Percentiles rank a stretch among this genome's conserved stretches.
These are phyloP conservation scores for Podospora fimiseda DNA, from an alignment of 495 filamentous ascomycete genomes.

Conservation along the genomic window DNA sequence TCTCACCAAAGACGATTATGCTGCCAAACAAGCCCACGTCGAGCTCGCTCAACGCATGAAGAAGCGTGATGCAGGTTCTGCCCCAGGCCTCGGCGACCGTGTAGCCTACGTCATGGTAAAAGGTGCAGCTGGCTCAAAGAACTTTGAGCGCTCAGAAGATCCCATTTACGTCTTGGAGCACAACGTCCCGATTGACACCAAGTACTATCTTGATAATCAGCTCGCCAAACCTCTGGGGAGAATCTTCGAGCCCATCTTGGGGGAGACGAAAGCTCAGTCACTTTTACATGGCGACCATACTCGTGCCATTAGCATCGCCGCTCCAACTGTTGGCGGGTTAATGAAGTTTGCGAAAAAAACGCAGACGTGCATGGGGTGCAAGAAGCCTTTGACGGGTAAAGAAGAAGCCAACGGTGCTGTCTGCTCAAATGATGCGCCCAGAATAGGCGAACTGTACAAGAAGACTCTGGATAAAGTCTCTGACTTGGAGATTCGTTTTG, in stretches of 20 bases:
- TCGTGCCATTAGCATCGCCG: constrained; percentile 80
- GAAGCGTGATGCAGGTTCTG: constrained; percentile 91
- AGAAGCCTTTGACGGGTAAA: constrained; percentile 79
- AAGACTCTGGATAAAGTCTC: constrained; percentile 80
- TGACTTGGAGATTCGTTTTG: constrained; percentile 89
- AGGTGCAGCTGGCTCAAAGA: constrained; percentile 77
- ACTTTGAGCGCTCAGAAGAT: constrained; percentile 94
- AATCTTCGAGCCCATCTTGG: constrained; percentile 96
- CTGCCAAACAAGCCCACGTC: constrained; percentile 87
- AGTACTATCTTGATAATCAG: constrained; percentile 98
- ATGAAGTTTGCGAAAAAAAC: constrained; percentile 99
- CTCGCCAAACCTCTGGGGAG: constrained; percentile 86
- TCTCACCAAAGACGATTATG: constrained; percentile 74
- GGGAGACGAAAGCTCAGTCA: constrained; percentile 78
- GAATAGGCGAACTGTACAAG: constrained; percentile 88
- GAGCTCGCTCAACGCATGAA: constrained; percentile 92
- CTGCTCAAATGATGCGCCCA: constrained; percentile 73
- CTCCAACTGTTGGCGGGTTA: constrained; percentile 80
- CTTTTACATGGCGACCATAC: constrained; percentile 88
- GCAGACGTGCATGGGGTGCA: constrained; percentile 97
- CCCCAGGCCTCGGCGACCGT: constrained; percentile 89
- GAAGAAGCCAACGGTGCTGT: constrained; percentile 81
- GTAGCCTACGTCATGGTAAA: constrained; percentile 98
- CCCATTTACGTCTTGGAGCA: constrained; percentile 95
- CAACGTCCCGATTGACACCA: constrained; percentile 96